Percentiles rank a stretch among this genome's conserved stretches.
Evolutionary conservation across 2,329 filamentous ascomycete species (phyloP).

Genomic region (Cladosporium sp.): DNA sequence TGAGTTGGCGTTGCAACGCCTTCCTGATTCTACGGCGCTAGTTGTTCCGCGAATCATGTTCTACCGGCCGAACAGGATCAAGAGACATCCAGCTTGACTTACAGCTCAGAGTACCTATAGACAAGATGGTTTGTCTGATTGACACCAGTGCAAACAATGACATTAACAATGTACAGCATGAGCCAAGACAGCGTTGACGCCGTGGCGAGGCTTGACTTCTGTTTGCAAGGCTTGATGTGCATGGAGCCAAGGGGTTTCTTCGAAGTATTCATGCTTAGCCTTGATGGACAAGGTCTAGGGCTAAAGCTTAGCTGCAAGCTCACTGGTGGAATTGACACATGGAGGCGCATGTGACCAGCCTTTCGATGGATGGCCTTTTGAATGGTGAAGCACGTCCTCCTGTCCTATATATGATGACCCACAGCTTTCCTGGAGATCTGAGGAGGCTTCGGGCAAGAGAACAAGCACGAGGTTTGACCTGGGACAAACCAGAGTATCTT

Average conservation of each 20-base stretch:
- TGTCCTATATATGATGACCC: not conserved
- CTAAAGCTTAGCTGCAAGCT: slow-evolving; percentile 6
- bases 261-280: not conserved
- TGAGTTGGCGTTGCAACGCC: not conserved
- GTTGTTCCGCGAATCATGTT: slow-evolving; percentile 4
- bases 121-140: not conserved
- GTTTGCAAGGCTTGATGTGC: not conserved
- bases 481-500: not conserved
- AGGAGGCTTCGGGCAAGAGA: not conserved
- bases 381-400: not conserved
- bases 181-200: slow-evolving; percentile 2
- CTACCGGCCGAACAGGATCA: not conserved
- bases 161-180: not conserved
- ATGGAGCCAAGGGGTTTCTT: too few relatives aligned
- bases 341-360: not conserved
- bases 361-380: not conserved
- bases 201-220: slow-evolving; percentile 8
- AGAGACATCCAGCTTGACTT: not conserved
- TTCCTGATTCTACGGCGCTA: not conserved
- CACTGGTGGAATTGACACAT: slow-evolving; percentile 2
- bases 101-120: not conserved
- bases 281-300: not conserved
- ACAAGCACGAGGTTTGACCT: not conserved
- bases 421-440: not conserved
- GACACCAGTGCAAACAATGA: not conserved